phyloP scores from a whole-genome alignment of 208 protist genomes.

The Trypanosoma conorhini region DNA sequence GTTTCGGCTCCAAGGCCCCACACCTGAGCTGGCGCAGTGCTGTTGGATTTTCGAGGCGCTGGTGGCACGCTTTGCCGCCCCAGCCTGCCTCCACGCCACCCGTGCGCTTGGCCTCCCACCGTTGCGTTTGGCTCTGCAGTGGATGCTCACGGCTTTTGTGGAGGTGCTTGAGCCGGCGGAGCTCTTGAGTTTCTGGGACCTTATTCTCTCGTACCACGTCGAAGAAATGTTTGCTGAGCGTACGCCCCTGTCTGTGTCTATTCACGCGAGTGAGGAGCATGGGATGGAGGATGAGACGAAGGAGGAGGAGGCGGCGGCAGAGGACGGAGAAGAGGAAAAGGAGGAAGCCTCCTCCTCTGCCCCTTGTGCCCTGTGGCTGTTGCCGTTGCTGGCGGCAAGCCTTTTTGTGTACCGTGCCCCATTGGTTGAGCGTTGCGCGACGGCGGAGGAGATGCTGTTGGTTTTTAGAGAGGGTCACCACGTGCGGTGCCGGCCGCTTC shows the following conservation, averaged over 20 bases:
- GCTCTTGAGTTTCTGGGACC: slow-evolving; percentile 80
- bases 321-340: not conserved
- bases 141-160: slow-evolving; percentile 85
- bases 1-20: slow-evolving; percentile 79
- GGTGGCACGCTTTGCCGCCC: slow-evolving; percentile 53
- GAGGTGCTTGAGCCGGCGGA: slow-evolving; percentile 72
- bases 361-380: slow-evolving; percentile 75
- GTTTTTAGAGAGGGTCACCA: slow-evolving; percentile 69
- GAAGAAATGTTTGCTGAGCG: slow-evolving; percentile 56
- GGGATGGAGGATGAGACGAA: not conserved
- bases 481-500: slow-evolving; percentile 48
- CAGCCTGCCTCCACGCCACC: slow-evolving; percentile 67
- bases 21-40: slow-evolving; percentile 82
- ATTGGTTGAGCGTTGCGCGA: slow-evolving; percentile 62
- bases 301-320: not conserved
- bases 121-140: slow-evolving; percentile 69
- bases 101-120: slow-evolving; percentile 57
- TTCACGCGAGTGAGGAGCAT: not conserved
- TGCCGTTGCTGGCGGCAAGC: slow-evolving; percentile 74
- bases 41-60: slow-evolving; percentile 80
- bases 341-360: not conserved
- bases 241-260: slow-evolving; percentile 38
- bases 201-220: slow-evolving; percentile 78
- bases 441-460: slow-evolving; percentile 50
- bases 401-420: slow-evolving; percentile 83